A percentile compares a stretch with the other conserved stretches of the same genome.
Conservation (phyloP, 2,329 filamentous ascomycete species). For the Fusarium haematococcum region DNA sequence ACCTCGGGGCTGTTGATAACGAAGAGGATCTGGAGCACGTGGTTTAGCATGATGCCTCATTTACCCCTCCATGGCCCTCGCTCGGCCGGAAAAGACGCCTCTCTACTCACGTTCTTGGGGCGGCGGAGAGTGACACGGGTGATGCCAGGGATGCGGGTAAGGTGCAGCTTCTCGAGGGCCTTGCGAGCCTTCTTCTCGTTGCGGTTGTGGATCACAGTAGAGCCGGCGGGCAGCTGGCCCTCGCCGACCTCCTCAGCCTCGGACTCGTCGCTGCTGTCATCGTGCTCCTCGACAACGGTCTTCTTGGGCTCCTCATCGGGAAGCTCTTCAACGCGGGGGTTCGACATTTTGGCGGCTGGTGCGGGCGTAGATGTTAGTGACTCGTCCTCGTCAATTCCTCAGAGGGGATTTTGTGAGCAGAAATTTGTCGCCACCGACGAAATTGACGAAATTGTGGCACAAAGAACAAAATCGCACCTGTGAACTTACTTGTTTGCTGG, state of each 20-base stretch:
- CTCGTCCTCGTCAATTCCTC: constrained; percentile 36
- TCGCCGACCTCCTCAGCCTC: constrained; percentile 87
- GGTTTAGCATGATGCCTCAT: constrained; percentile 39
- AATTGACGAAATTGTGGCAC: constrained; percentile 25
- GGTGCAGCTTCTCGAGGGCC: constrained; percentile 97
- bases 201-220: constrained; percentile 93
- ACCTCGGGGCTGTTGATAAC: constrained; percentile 99
- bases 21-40: constrained; percentile 84
- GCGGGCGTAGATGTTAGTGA: constrained; percentile 46
- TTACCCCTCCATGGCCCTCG: constrained; percentile 9
- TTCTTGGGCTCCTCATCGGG: constrained; percentile 91
- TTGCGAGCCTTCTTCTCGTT: constrained; percentile 99
- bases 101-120: constrained; percentile 93
- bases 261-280: constrained; percentile 76
- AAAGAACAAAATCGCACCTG: constrained; percentile 27
- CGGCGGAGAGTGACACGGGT: constrained; percentile 97
- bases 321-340: constrained; percentile 97
- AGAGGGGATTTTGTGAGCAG: constrained; percentile 27
- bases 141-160: constrained; percentile 96
- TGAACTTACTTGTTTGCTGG: constrained; percentile 53
- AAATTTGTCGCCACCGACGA: constrained; percentile 32
- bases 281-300: constrained; percentile 80
- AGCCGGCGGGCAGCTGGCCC: constrained; percentile 82
- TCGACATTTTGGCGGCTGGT: constrained; percentile 80
- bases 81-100: background rate